Percentiles rank a stretch among this genome's conserved stretches.
phyloP scores from a whole-genome alignment of 331 rosid species.

The Prunus yedoensis region DNA sequence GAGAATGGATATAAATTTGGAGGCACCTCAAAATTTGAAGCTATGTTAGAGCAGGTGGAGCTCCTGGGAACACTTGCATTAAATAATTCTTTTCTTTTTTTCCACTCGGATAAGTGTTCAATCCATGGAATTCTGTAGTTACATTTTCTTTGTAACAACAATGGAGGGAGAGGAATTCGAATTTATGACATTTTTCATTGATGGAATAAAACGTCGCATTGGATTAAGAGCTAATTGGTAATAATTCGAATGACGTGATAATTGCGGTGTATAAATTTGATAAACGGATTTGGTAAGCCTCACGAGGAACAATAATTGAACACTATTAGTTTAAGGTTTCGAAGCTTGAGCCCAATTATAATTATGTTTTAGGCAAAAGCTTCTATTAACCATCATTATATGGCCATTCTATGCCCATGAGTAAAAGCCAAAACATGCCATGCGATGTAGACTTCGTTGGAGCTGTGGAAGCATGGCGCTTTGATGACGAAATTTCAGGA shows the following conservation, averaged over 20 bases:
- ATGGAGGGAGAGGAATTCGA: too few species aligned
- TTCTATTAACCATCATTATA: too few species aligned
- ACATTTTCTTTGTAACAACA: not conserved
- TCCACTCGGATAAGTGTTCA: not conserved
- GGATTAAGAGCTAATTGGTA: too few species aligned
- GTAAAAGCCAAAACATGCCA: too few species aligned
- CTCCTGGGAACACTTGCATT: not conserved
- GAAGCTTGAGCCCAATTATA: not conserved
- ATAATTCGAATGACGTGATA: too few species aligned
- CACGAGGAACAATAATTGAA: too few species aligned
- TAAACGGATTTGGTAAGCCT: too few species aligned
- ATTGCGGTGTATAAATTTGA: too few species aligned
- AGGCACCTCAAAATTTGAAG: not conserved
- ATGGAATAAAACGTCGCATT: too few species aligned
- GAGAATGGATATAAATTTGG: not conserved
- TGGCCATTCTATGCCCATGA: not conserved
- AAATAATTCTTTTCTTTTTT: not conserved
- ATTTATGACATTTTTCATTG: too few species aligned
- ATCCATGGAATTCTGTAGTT: not conserved
- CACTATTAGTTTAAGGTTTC: not conserved
- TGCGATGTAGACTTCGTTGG: not conserved
- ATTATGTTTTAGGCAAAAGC: too few species aligned
- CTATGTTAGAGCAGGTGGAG: not conserved
- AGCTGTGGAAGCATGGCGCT: slow-evolving; percentile 9
- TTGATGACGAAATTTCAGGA: not conserved